Conservation (phyloP, 257 asterid genomes). For the Solanum bulbocastanum region DNA sequence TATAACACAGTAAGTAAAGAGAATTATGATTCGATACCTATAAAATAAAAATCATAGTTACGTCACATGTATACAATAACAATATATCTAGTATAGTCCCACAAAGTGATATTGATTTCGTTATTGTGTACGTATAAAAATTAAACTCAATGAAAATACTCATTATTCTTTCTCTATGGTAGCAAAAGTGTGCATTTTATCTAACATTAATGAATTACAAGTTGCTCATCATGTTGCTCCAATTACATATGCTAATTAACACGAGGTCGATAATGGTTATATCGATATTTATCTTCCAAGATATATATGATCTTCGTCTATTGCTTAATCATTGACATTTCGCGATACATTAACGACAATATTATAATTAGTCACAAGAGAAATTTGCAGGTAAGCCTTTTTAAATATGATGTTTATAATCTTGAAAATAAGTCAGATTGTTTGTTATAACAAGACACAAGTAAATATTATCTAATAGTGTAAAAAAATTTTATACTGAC, state of each 20-base stretch:
- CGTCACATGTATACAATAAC: background rate
- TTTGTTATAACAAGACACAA: background rate
- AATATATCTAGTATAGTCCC: background rate
- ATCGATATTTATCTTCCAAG: background rate
- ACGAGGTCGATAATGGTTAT: background rate
- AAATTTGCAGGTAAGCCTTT: background rate
- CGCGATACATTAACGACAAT: background rate
- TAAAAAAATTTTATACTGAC: rapidly evolving
- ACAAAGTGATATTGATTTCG: rapidly evolving
- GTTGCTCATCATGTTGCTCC: background rate
- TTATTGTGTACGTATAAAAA: background rate
- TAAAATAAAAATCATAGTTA: background rate
- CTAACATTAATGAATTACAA: background rate
- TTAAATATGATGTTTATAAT: background rate
- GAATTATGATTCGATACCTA: background rate
- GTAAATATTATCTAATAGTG: background rate
- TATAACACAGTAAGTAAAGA: background rate
- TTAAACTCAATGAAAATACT: background rate
- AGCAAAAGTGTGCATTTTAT: background rate
- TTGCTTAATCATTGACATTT: background rate
- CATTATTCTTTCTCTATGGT: background rate
- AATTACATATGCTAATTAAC: background rate
- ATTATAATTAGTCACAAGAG: background rate
- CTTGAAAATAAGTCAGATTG: background rate
- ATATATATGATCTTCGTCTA: background rate